Evolutionary conservation across 2,329 filamentous ascomycete genomes (phyloP).

Genomic region (Fusarium coffeatum): DNA sequence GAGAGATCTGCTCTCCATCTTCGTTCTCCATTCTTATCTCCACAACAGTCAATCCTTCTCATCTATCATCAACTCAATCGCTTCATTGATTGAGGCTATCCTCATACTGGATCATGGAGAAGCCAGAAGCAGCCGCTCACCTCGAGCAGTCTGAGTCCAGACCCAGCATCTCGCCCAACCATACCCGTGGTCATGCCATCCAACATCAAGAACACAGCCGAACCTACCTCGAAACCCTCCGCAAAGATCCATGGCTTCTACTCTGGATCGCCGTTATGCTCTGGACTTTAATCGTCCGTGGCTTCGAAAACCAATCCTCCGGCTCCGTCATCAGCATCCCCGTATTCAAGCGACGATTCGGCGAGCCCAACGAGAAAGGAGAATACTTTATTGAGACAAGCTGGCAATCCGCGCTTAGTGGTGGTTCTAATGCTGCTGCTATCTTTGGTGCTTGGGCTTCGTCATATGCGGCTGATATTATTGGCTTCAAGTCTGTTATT

Average conservation of each 20-base stretch:
- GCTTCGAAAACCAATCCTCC: slow-evolving; percentile 46
- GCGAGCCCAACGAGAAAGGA: slow-evolving; percentile 15
- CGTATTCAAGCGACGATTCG: slow-evolving; percentile 36
- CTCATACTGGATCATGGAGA: slow-evolving; percentile 3
- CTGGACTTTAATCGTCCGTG: slow-evolving; percentile 47
- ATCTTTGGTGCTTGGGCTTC: slow-evolving; percentile 44
- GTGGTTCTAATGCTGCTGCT: slow-evolving; percentile 40
- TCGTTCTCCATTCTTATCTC: background rate
- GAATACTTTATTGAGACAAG: slow-evolving; percentile 42
- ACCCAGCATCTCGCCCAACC: background rate
- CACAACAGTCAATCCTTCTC: background rate
- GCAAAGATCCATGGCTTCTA: slow-evolving; percentile 46
- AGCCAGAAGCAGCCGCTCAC: slow-evolving; percentile 18
- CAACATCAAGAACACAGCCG: slow-evolving; percentile 47
- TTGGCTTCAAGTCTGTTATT: slow-evolving; percentile 40
- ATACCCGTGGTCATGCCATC: slow-evolving; percentile 44
- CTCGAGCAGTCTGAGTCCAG: slow-evolving; percentile 15
- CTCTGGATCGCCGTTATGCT: slow-evolving; percentile 49
- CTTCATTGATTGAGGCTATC: background rate
- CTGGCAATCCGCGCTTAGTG: slow-evolving; percentile 48
- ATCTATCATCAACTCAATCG: background rate
- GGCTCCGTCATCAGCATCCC: slow-evolving; percentile 40
- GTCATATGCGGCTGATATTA: slow-evolving; percentile 42
- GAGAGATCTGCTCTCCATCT: background rate
- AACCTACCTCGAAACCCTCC: slow-evolving; percentile 43